Base-by-base conservation (phyloP, 192 early-diverging fungal species). In the Rhizophlyctis rosea region DNA sequence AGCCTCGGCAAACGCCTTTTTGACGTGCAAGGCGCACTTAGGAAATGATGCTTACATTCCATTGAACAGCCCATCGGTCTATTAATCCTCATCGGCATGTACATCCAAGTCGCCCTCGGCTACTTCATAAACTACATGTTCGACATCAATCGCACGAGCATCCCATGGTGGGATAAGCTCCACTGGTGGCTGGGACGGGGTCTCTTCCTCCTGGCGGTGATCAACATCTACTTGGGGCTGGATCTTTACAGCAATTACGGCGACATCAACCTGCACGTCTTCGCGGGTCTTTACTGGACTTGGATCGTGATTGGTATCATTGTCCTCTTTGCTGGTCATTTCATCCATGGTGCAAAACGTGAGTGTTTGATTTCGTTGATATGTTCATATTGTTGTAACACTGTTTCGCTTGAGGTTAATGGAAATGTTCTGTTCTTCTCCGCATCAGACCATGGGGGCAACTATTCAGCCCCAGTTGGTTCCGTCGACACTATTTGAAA, bases 131-230 rank as follows among this genome's bases (percentile, higher is more conserved):
- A 79, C 65, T 5, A 28, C 2, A 23, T 64, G 13, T 80, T 39
- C 39, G 30, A 25, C 18, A 59, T 67, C 0, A 29, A 62, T 9
- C 68, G 81, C 0, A 44, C 4, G 9, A 13, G 39, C 11, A 47
- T 80, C n/a, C 78, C 81, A 3, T 73, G 67, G 68, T 74, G 67
- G 66, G 78, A 82, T 56, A 56, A 69, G 35, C 24, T 73, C 30
- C 81, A 82, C 69, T 73, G 71, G 71, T 78, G 74, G 73, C 16
- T 76, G 14, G 81, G 81, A 3, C 62, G 81, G 3, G 11, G 49
- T 21, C 16, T 75, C 34, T 47, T 62, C 24, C 53, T 82, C 59
- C 18, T 68, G 53, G 76, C 64, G n/a, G 5, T 77, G 18, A 47
- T 74, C 64, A 79, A 74, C 59, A 29, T 75, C 3, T 64, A 57